Base-by-base conservation (phyloP, 2,329 filamentous ascomycete genomes). In the Cordyceps tenuipes region DNA sequence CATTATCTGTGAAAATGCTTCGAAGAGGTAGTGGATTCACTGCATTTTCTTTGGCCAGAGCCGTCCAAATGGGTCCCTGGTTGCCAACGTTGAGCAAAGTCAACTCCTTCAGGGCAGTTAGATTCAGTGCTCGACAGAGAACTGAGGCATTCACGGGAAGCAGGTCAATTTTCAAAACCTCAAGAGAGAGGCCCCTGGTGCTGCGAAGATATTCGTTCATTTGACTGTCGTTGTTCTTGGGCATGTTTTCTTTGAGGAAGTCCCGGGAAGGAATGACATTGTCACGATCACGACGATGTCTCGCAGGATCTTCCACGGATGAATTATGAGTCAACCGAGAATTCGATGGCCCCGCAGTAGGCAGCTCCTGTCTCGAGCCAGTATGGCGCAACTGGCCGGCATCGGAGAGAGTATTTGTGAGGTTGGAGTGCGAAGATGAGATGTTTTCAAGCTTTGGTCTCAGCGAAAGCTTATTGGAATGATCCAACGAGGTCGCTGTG, bases 1-100 rank as follows among this genome's bases (percentile, higher is more conserved):
- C 84, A 63, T 87, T 81, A 66, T 88, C 85, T 0, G 84, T 87
- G 64, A 82, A 83, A 59, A 88, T 81, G 63, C 79, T 82, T 53
- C 77, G 75, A 47, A 88, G 69, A 0, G 79, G 75, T 46, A 87
- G 71, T 0, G 80, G 77, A 9, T 74, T 70, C 1, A 73, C 65
- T 55, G 76, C 76, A 67, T 86, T 83, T 64, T 84, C 77, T 64
- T 79, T 81, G 19, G 76, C 71, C 47, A 88, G 70, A 59, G 81
- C 70, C 1, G 75, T 73, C 85, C 85, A 88, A 63, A 88, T 80
- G 0, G 79, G 73, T 31, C 76, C 76, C 67, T 88, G 85, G 5
- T 79, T 75, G 1, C 85, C 85, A 19, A 87, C 84, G 63, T 85
- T 86, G 50, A 88, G 77, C 26, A 88, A 73, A 1, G 83, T 84